Evolutionary conservation across 352 stramenopile genomes (phyloP).

Genomic region (Globisporangium middletonii): DNA sequence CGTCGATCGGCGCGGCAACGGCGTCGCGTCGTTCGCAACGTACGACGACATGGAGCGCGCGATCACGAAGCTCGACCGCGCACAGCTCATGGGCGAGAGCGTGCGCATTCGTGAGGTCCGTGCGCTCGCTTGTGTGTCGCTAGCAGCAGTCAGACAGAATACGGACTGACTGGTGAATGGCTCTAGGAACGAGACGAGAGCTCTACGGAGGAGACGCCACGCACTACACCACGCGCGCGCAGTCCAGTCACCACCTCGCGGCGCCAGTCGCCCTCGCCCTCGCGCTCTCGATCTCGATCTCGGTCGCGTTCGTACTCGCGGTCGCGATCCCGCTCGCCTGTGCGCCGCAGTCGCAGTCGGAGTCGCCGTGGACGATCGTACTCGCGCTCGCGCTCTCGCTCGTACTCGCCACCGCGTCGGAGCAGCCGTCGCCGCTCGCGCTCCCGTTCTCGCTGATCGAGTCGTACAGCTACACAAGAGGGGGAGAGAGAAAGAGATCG

Average conservation of each 20-base stretch:
- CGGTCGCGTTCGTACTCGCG: conserved; percentile 19
- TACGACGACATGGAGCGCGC: conserved; percentile 48
- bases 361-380: conserved; percentile 19
- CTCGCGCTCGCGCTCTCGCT: conserved; percentile 22
- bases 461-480: too few relatives aligned
- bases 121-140: neutral
- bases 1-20: conserved; percentile 59
- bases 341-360: conserved; percentile 14
- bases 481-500: too few relatives aligned
- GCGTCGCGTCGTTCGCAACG: conserved; percentile 59
- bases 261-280: conserved; percentile 15
- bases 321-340: conserved; percentile 16
- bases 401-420: conserved; percentile 9
- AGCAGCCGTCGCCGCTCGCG: conserved; percentile 9
- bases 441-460: conserved; percentile 7
- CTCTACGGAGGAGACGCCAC: too few relatives aligned
- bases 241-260: conserved; percentile 1
- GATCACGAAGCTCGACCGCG: conserved; percentile 43
- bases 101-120: conserved; percentile 36
- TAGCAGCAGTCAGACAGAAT: neutral
- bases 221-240: too few relatives aligned
- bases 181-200: conserved; percentile 10
- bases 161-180: neutral
- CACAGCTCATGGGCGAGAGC: conserved; percentile 38
- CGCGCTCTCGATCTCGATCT: conserved; percentile 29